Evolutionary conservation across 257 asterid genomes (phyloP).

Genomic region (Nicotiana undulata): DNA sequence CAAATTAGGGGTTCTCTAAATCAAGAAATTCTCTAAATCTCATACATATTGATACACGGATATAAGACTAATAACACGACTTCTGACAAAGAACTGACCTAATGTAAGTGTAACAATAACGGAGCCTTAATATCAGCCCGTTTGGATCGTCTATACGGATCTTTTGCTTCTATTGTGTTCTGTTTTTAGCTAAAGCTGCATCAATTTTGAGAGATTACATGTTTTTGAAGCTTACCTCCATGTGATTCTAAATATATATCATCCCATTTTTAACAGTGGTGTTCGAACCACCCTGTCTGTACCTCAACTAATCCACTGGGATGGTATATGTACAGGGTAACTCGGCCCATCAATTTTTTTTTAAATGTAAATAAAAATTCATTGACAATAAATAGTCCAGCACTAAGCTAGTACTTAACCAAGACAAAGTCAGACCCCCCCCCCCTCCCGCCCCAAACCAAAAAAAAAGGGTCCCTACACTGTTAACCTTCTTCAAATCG

Average conservation of each 20-base stretch:
- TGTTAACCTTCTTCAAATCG: not conserved
- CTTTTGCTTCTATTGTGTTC: not conserved
- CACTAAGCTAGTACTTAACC: not conserved
- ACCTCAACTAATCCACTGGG: not conserved
- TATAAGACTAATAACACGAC: not conserved
- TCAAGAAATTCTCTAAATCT: not conserved
- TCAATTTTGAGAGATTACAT: not conserved
- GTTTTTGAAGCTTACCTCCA: not conserved
- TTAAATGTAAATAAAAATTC: not conserved
- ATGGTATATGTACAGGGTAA: too few relatives aligned
- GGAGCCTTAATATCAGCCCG: not conserved
- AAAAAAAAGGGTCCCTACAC: not conserved
- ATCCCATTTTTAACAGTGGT: not conserved
- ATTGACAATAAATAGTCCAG: not conserved
- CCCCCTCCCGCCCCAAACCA: not conserved
- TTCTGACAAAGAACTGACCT: not conserved
- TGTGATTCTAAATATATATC: too few relatives aligned
- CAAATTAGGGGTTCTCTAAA: not conserved
- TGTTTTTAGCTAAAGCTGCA: not conserved
- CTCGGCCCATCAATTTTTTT: not conserved
- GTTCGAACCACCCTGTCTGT: not conserved
- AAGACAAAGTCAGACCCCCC: not conserved
- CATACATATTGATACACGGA: not conserved
- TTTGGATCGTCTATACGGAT: not conserved
- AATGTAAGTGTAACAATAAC: not conserved